These are phyloP conservation scores for Euphorbia tirucalli DNA, from an alignment of 345 rosid genomes.

Conservation along the genomic window DNA sequence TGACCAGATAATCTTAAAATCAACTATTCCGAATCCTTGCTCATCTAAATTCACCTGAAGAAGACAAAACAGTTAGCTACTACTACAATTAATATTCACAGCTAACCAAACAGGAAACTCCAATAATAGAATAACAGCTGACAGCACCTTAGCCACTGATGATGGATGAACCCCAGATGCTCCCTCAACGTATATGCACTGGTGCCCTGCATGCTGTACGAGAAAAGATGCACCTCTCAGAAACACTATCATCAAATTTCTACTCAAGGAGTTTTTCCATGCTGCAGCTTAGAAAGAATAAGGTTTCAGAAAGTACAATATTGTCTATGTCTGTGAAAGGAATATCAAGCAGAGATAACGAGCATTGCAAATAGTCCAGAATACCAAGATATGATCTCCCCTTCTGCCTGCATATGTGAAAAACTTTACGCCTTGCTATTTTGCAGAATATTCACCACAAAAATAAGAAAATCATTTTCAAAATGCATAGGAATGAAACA, in stretches of 20 bases:
- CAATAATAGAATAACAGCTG: constrained; percentile 5
- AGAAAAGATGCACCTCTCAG: constrained; percentile 16
- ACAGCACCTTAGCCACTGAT: constrained; percentile 81
- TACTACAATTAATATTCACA: background rate
- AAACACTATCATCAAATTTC: constrained; percentile 9
- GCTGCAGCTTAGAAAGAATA: constrained; percentile 10
- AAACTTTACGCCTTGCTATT: background rate
- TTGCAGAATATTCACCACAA: constrained; percentile 6
- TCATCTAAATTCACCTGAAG: constrained; percentile 75
- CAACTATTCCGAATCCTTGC: constrained; percentile 37
- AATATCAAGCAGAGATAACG: constrained; percentile 69
- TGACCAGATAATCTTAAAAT: constrained; percentile 77
- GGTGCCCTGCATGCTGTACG: constrained; percentile 57
- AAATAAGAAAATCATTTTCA: background rate
- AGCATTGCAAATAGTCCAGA: constrained; percentile 58
- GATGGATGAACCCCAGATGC: constrained; percentile 81
- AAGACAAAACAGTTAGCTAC: background rate
- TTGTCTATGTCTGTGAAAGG: constrained; percentile 83
- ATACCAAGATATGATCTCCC: constrained; percentile 85
- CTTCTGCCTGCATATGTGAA: constrained; percentile 60
- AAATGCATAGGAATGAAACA: background rate
- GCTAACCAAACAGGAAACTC: background rate
- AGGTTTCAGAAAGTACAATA: constrained; percentile 48
- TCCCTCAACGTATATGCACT: constrained; percentile 77
- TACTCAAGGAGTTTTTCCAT: constrained; percentile 4